Evolutionary conservation across 2,329 filamentous ascomycete genomes (phyloP).

Genomic region (Calycina marina): DNA sequence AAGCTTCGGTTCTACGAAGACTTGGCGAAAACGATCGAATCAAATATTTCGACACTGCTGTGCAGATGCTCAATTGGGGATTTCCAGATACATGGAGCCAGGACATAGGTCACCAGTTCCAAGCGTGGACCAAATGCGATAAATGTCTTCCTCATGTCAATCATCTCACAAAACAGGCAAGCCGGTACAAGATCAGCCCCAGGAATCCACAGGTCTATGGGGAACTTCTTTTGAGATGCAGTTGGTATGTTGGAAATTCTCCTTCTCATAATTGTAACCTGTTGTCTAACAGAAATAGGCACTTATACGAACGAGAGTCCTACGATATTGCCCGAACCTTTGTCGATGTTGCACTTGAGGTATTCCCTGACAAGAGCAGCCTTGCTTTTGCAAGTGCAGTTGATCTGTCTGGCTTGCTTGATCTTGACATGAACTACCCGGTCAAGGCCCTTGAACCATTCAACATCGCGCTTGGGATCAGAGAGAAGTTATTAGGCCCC

Average conservation of each 20-base stretch:
- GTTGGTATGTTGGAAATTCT: too few relatives aligned
- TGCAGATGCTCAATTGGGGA: background rate
- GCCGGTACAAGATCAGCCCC: background rate
- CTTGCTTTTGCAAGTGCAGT: background rate
- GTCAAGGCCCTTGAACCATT: background rate
- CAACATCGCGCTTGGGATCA: background rate
- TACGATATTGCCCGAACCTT: background rate
- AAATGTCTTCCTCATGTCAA: background rate
- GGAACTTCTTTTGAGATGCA: background rate
- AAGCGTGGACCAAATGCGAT: background rate
- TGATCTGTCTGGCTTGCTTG: background rate
- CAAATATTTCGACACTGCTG: too few relatives aligned
- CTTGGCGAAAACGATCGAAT: background rate
- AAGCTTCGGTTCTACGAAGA: background rate
- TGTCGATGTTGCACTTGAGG: background rate
- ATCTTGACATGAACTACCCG: background rate
- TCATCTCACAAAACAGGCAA: too few relatives aligned
- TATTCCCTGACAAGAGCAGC: background rate
- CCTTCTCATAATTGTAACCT: background rate
- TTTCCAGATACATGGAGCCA: background rate
- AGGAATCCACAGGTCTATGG: background rate
- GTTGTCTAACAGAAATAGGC: background rate
- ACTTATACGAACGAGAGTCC: background rate
- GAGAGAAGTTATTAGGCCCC: background rate
- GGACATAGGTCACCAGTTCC: background rate